Conservation (phyloP, 2,329 filamentous ascomycete species). For the Zasmidium citrigriseum region DNA sequence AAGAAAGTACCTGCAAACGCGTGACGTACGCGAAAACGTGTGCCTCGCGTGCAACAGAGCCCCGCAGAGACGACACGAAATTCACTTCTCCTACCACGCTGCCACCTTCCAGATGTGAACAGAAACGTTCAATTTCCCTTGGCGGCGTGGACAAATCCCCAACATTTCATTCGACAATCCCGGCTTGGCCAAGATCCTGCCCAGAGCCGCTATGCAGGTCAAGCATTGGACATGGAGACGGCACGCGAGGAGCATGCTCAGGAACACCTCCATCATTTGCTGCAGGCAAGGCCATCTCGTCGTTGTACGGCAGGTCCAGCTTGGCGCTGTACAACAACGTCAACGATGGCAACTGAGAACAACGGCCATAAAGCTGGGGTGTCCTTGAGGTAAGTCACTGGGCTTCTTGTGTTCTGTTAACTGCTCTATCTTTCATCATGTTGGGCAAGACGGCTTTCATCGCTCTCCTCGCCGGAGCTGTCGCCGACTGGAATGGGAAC, state of each 20-base stretch:
- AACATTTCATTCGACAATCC: constrained; percentile 1
- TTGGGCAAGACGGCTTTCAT: constrained; percentile 2
- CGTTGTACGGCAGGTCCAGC: neutral
- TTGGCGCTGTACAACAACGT: constrained; percentile 4
- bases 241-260: constrained; percentile 13
- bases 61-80: neutral
- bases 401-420: neutral
- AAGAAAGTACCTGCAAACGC: neutral
- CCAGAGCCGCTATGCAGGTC: constrained; percentile 4
- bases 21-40: neutral
- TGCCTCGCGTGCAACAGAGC: neutral
- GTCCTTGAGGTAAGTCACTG: neutral
- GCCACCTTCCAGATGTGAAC: neutral
- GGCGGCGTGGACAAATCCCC: neutral
- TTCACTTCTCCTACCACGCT: neutral
- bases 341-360: neutral
- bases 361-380: constrained; percentile 7
- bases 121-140: neutral
- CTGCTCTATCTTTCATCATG: neutral
- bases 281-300: neutral
- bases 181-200: constrained; percentile 7
- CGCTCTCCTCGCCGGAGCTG: constrained; percentile 6
- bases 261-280: constrained; percentile 10
- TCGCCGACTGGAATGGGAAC: constrained; percentile 46
- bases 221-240: constrained; percentile 5